Percentiles rank a stretch among this genome's conserved stretches.
phyloP scores from a whole-genome alignment of 2,329 filamentous ascomycete genomes.

The Cucurbitaria berberidis region DNA sequence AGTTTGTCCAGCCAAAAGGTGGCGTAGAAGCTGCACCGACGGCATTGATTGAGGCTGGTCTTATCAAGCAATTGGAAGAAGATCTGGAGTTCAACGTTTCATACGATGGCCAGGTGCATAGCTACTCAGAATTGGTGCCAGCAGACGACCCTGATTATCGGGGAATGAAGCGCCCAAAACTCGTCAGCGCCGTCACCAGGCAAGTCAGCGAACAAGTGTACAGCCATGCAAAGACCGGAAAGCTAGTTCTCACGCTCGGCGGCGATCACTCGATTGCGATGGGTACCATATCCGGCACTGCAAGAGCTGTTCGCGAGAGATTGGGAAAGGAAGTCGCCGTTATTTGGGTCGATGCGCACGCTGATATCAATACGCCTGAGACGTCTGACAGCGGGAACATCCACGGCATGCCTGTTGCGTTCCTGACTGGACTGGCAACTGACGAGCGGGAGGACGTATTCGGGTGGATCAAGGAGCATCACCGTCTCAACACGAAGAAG shows the following conservation, averaged over 20 bases:
- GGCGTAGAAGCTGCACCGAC: constrained; percentile 91
- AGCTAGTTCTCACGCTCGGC: constrained; percentile 89
- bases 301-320: constrained; percentile 84
- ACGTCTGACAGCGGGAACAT: constrained; percentile 89
- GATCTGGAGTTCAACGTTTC: constrained; percentile 89
- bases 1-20: constrained; percentile 72
- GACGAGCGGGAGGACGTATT: constrained; percentile 81
- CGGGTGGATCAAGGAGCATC: constrained; percentile 82
- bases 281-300: constrained; percentile 86
- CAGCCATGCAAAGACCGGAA: constrained; percentile 78
- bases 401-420: constrained; percentile 96
- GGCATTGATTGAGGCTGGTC: constrained; percentile 85
- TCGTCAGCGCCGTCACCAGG: constrained; percentile 84
- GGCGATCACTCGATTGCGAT: constrained; percentile 98
- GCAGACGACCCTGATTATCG: constrained; percentile 77
- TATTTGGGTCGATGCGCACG: constrained; percentile 98
- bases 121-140: constrained; percentile 78
- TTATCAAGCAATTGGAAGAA: constrained; percentile 80
- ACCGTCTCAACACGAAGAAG: constrained; percentile 75
- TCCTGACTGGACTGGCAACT: constrained; percentile 82
- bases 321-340: constrained; percentile 85
- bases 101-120: constrained; percentile 82
- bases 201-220: constrained; percentile 85
- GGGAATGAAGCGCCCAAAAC: constrained; percentile 90
- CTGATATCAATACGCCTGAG: constrained; percentile 97